phyloP scores from a whole-genome alignment of 1,139 yeast genomes.

The Geotrichum fermentans region DNA sequence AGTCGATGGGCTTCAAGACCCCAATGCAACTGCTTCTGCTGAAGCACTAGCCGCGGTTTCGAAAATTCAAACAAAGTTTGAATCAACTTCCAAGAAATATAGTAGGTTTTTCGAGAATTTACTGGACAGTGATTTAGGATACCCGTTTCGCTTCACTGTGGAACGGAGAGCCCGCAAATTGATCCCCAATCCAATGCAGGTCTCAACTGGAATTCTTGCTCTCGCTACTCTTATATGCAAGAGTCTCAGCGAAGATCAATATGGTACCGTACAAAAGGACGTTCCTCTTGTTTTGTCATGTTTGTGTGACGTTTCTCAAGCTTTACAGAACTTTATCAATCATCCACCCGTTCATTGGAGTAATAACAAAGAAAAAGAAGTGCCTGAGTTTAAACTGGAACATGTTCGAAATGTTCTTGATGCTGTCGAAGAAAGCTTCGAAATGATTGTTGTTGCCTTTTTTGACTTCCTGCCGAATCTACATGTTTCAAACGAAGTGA shows the following conservation, averaged over 20 bases:
- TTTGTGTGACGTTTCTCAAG: slow-evolving; percentile 29
- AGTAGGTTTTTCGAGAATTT: slow-evolving; percentile 15
- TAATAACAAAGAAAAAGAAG: slow-evolving; percentile 25
- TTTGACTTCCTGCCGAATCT: background rate
- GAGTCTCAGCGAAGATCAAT: slow-evolving; percentile 37
- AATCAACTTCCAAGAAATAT: slow-evolving; percentile 5
- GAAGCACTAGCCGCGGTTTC: slow-evolving; percentile 21
- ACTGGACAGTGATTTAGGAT: slow-evolving; percentile 23
- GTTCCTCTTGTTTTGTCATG: slow-evolving; percentile 34
- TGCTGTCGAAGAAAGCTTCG: slow-evolving; percentile 5
- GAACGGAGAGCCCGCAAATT: slow-evolving; percentile 28
- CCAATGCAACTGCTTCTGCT: slow-evolving; percentile 26
- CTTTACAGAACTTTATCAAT: slow-evolving; percentile 29
- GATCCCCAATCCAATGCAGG: slow-evolving; percentile 31
- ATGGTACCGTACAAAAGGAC: slow-evolving; percentile 40
- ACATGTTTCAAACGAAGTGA: background rate
- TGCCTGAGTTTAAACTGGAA: background rate
- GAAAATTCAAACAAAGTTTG: slow-evolving; percentile 3
- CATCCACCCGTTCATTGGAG: slow-evolving; percentile 38
- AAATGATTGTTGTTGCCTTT: background rate
- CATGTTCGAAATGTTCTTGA: slow-evolving; percentile 6
- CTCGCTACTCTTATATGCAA: slow-evolving; percentile 30
- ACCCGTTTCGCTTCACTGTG: slow-evolving; percentile 35
- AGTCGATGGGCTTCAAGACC: slow-evolving; percentile 28
- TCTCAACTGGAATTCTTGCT: slow-evolving; percentile 30